These are phyloP conservation scores for Suillus ampliporus DNA, from an alignment of 768 basidiomycete species.

Conservation along the genomic window DNA sequence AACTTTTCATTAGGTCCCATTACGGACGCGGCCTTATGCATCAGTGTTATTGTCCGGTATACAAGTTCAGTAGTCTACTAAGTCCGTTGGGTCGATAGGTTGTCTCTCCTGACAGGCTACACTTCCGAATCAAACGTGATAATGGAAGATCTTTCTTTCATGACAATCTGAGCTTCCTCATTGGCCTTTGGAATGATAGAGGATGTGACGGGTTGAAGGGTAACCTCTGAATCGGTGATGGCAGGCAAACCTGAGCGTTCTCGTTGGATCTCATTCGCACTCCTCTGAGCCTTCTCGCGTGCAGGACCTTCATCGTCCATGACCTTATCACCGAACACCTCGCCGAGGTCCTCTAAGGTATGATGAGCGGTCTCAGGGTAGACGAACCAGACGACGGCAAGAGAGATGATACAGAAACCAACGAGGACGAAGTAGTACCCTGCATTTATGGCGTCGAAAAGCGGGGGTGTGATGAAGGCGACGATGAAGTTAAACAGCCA, in stretches of 20 bases:
- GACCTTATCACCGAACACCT: conserved; percentile 50
- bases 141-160: not conserved
- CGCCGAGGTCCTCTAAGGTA: conserved; percentile 56
- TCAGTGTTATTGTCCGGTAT: not conserved
- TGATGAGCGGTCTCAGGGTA: conserved; percentile 55
- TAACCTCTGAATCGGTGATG: conserved; percentile 31
- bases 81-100: not conserved
- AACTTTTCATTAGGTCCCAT: no score
- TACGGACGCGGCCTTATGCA: no score
- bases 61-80: conserved; percentile 1
- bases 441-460: conserved; percentile 55
- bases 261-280: conserved; percentile 16
- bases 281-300: conserved; percentile 22
- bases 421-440: conserved; percentile 59
- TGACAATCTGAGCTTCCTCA: conserved; percentile 12
- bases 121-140: not conserved
- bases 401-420: conserved; percentile 50
- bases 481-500: conserved; percentile 46
- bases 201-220: conserved; percentile 15
- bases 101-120: not conserved
- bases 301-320: conserved; percentile 28
- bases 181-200: conserved; percentile 20
- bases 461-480: conserved; percentile 59
- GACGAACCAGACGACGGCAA: conserved; percentile 50
- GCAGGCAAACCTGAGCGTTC: conserved; percentile 21